Base-by-base conservation (phyloP, 1,139 yeast species). In the Starmera stellimalicola region DNA sequence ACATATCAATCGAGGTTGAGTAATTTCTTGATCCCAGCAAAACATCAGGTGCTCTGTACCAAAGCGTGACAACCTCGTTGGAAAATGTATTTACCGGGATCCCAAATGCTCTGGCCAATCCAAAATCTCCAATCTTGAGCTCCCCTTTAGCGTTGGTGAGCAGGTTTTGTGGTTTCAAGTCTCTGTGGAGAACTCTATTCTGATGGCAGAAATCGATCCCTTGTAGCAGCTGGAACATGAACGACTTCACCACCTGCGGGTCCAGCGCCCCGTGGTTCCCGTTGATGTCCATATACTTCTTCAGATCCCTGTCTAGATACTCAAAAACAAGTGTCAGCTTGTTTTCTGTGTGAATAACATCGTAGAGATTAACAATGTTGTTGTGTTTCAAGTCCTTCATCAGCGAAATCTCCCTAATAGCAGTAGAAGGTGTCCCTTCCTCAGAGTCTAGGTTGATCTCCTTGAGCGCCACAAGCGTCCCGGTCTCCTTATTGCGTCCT, bases 11-110 rank as follows among this genome's bases (percentile, higher is more conserved):
- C 1, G 95, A 84, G 0, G 98, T 91, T 22, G 95, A 82, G 58
- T 91, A 91, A 32, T 94, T 87, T 46, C 96, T 73, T 1, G 95
- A 84, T 0, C 99, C 99, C 58, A 91, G 72, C 36, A 91, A 64
- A 27, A 91, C 98, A 55, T 91, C 99, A 0, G 98, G 98, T 0
- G 99, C 97, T 42, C 99, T 72, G 60, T 91, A 91, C 99, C 99
- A 91, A 43, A 91, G 64, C 1, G 99, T 91, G 26, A 91, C 99
- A 27, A 91, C 99, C 56, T 91, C 98, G 56, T 91, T 87, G 19
- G 96, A 84, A 52, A 88, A 91, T 1, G 98, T 91, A 58, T 91
- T 88, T 42, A 91, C 95, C 1, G 99, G 98, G 37, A 91, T 88
- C 12, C 99, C 99, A 61, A 85, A 91, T 1, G 99, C 98, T 45